Conservation (phyloP, 75 land plant species). For the Pseudotsuga menziesii region DNA sequence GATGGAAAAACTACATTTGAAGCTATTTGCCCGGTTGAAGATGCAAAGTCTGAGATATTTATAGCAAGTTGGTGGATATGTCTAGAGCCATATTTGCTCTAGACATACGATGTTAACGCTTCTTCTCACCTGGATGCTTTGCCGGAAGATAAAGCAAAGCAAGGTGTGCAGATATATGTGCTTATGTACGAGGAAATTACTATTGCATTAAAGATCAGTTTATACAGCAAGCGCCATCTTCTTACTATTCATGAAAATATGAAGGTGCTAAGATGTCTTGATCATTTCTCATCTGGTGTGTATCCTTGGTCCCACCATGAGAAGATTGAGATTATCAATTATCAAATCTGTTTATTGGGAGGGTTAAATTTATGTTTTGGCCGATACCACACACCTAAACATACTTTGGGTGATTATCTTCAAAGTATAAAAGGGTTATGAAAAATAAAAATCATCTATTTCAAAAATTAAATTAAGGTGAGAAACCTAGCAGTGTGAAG, state of each 20-base stretch:
- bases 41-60: no score
- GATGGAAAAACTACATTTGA: no score
- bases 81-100: no score
- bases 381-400: constrained; percentile 79
- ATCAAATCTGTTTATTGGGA: constrained; percentile 85
- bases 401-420: constrained; percentile 67
- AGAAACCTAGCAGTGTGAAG: no score
- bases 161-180: constrained; percentile 67
- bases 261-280: constrained; percentile 91
- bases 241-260: constrained; percentile 94
- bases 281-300: constrained; percentile 93
- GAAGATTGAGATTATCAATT: constrained; percentile 92
- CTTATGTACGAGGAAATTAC: constrained; percentile 97
- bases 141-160: no score
- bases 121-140: no score
- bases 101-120: no score
- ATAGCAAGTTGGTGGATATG: no score
- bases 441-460: no score
- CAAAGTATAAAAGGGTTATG: no score
- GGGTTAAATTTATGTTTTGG: constrained; percentile 98
- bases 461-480: no score
- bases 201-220: constrained; percentile 92
- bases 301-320: constrained; percentile 99
- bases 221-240: constrained; percentile 80
- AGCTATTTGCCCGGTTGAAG: no score